phyloP scores from a whole-genome alignment of 2,329 filamentous ascomycete species.

The Parastagonospora avenae region DNA sequence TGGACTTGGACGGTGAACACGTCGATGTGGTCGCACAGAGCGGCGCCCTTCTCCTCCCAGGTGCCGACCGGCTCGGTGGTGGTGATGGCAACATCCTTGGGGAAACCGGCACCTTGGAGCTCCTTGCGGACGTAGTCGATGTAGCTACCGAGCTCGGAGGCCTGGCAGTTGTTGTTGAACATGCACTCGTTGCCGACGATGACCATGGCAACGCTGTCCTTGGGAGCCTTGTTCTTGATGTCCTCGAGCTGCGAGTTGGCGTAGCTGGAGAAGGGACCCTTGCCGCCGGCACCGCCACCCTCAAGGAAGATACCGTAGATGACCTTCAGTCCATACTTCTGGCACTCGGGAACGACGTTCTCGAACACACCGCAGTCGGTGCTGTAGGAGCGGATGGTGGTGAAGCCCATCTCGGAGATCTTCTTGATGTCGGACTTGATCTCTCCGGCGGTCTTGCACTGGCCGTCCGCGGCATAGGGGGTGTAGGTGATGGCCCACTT shows the following conservation, averaged over 20 bases:
- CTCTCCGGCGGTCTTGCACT: slow-evolving; percentile 50
- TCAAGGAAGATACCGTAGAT: slow-evolving; percentile 90
- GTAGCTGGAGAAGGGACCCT: slow-evolving; percentile 51
- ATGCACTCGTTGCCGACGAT: slow-evolving; percentile 92
- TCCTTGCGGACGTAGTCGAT: slow-evolving; percentile 69
- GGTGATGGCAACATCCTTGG: slow-evolving; percentile 67
- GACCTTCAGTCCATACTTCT: slow-evolving; percentile 71
- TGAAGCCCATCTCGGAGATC: slow-evolving; percentile 60
- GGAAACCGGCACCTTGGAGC: slow-evolving; percentile 71
- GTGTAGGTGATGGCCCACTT: slow-evolving; percentile 58
- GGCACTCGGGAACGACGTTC: slow-evolving; percentile 73
- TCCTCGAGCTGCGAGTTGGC: slow-evolving; percentile 75
- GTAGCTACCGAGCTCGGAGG: slow-evolving; percentile 69
- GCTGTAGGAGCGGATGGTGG: slow-evolving; percentile 79
- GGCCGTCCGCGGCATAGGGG: slow-evolving; percentile 50
- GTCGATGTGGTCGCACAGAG: slow-evolving; percentile 76
- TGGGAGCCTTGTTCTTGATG: slow-evolving; percentile 71
- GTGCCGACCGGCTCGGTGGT: slow-evolving; percentile 85
- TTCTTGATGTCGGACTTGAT: slow-evolving; percentile 49
- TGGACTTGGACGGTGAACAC: slow-evolving; percentile 86
- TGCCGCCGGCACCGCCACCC: slow-evolving; percentile 56
- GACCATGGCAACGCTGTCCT: slow-evolving; percentile 76
- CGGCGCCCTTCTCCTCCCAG: slow-evolving; percentile 67
- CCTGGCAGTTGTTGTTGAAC: slow-evolving; percentile 72
- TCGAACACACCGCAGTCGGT: slow-evolving; percentile 86